Conservation (phyloP, 1,284 basidiomycete genomes). For the Grifola frondosa region DNA sequence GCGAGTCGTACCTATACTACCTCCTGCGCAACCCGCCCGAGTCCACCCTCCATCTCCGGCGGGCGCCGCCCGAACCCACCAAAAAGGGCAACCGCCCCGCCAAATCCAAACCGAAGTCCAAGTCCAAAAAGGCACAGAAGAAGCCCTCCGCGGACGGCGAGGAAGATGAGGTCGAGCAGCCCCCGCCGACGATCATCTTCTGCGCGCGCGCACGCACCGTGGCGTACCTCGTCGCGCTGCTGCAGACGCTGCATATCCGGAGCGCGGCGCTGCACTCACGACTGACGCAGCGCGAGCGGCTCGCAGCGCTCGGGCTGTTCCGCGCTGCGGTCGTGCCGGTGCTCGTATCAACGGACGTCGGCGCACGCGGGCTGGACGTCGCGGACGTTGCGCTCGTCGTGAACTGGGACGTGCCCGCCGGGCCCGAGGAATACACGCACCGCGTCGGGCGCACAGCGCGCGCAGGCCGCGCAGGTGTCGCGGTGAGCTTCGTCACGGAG, state of each 20-base stretch:
- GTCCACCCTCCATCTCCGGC: constrained; percentile 66
- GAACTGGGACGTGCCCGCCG: constrained; percentile 92
- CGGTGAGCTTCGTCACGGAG: constrained; percentile 95
- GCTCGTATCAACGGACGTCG: constrained; percentile 93
- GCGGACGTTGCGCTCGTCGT: constrained; percentile 93
- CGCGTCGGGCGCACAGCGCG: constrained; percentile 91
- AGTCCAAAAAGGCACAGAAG: constrained; percentile 36
- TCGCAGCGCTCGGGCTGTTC: constrained; percentile 86
- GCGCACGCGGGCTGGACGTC: constrained; percentile 92
- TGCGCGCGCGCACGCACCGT: constrained; percentile 86
- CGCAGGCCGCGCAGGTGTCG: constrained; percentile 87
- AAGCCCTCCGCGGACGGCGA: constrained; percentile 30
- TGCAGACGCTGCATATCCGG: constrained; percentile 80
- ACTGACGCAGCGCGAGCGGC: constrained; percentile 86
- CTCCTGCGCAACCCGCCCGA: constrained; percentile 87
- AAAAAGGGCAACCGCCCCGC: constrained; percentile 27
- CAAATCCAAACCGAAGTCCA: constrained; percentile 34
- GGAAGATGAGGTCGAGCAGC: constrained; percentile 61
- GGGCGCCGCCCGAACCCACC: constrained; percentile 52
- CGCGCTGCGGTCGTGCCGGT: constrained; percentile 87
- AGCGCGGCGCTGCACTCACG: constrained; percentile 92
- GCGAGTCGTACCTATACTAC: constrained; percentile 91
- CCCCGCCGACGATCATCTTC: constrained; percentile 95
- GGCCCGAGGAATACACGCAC: constrained; percentile 78
- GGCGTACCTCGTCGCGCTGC: constrained; percentile 82